These are phyloP conservation scores for Actinomortierella wolfii DNA, from an alignment of 371 early-diverging fungal genomes.

Conservation along the genomic window DNA sequence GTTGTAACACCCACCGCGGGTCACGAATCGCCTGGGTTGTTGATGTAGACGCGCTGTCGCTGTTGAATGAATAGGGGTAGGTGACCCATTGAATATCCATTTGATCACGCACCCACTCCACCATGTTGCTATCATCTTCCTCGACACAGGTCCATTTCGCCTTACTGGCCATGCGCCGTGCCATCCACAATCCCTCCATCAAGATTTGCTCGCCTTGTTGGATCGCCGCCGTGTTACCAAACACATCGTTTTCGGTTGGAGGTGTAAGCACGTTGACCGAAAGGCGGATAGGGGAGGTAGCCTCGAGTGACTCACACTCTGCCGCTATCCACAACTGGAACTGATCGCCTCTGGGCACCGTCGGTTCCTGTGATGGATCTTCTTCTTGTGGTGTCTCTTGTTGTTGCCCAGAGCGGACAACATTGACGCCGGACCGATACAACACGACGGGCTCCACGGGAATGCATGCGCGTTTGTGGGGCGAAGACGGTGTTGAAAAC, in stretches of 20 bases:
- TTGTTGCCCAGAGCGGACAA: too few relatives aligned
- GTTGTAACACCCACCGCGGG: slow-evolving; percentile 9
- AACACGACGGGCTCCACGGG: too few relatives aligned
- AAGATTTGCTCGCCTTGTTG: slow-evolving; percentile 33
- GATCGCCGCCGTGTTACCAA: slow-evolving; percentile 28
- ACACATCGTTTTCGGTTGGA: slow-evolving; percentile 19
- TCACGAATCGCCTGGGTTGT: slow-evolving; percentile 5
- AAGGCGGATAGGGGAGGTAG: slow-evolving; percentile 13
- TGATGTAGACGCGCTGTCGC: background rate
- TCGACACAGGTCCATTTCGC: slow-evolving; percentile 34
- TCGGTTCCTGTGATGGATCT: too few relatives aligned
- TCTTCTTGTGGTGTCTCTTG: too few relatives aligned
- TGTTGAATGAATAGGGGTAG: too few relatives aligned
- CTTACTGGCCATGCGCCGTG: slow-evolving; percentile 21
- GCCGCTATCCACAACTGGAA: too few relatives aligned
- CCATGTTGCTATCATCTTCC: slow-evolving; percentile 38
- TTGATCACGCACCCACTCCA: slow-evolving; percentile 42
- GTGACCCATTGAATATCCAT: slow-evolving; percentile 33
- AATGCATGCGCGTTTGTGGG: too few relatives aligned
- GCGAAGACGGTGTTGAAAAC: slow-evolving; percentile 11
- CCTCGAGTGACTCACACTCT: slow-evolving; percentile 8
- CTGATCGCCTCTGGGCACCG: too few relatives aligned
- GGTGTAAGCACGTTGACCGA: slow-evolving; percentile 24
- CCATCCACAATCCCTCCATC: slow-evolving; percentile 32
- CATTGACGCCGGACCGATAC: too few relatives aligned